Percentiles rank a stretch among this genome's conserved stretches.
Evolutionary conservation across 805 yeast genomes (phyloP).

Genomic region (Zygosaccharomyces siamensis): DNA sequence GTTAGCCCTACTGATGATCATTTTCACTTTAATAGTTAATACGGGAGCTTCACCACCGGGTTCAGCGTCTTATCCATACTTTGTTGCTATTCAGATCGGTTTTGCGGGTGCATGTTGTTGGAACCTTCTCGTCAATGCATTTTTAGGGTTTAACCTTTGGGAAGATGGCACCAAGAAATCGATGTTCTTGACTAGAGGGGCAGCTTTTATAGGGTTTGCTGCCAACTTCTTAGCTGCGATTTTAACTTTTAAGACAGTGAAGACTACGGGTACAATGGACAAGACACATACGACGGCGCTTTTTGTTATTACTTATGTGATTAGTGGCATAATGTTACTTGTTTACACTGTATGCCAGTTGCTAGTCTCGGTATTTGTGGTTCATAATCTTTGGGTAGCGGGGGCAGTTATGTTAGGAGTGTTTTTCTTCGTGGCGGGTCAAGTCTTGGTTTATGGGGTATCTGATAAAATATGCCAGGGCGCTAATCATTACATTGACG

Average conservation of each 20-base stretch:
- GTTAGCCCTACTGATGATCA: constrained; percentile 50
- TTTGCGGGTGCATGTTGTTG: constrained; percentile 66
- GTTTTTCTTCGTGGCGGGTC: constrained; percentile 77
- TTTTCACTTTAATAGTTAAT: constrained; percentile 73
- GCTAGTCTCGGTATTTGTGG: constrained; percentile 58
- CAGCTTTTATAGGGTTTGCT: constrained; percentile 54
- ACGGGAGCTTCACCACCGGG: constrained; percentile 92
- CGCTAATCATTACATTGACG: constrained; percentile 84
- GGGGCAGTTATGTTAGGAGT: constrained; percentile 75
- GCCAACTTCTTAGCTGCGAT: constrained; percentile 63
- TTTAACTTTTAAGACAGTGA: constrained; percentile 69
- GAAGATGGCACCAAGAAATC: constrained; percentile 83
- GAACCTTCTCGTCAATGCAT: constrained; percentile 65
- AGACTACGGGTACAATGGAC: constrained; percentile 41
- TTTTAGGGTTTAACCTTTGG: constrained; percentile 85
- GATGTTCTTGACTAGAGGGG: constrained; percentile 49
- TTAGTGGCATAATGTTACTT: constrained; percentile 63
- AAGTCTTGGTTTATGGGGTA: constrained; percentile 65
- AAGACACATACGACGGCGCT: constrained; percentile 57
- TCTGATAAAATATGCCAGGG: constrained; percentile 61
- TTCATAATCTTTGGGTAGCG: constrained; percentile 80
- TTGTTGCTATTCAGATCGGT: constrained; percentile 79
- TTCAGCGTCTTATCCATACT: constrained; percentile 66
- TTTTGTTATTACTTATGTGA: constrained; percentile 62
- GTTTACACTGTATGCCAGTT: constrained; percentile 65